Evolutionary conservation across 768 basidiomycete species (phyloP).

Genomic region (Melanogaster broomeanus): DNA sequence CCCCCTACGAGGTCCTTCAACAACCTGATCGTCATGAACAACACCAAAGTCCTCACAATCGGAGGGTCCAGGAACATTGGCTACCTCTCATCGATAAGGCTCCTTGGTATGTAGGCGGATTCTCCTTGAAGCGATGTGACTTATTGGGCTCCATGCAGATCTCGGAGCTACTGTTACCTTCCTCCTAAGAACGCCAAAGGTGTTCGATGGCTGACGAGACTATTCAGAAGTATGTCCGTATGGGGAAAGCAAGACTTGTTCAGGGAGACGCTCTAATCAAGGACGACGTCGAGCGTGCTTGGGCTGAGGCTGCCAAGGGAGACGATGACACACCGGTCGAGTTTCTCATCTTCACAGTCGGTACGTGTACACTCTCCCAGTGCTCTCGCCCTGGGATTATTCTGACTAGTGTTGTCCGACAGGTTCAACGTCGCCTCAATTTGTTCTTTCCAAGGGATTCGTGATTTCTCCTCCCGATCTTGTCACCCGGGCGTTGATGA

Average conservation of each 20-base stretch:
- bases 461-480: conserved; percentile 54
- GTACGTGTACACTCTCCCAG: conserved; percentile 37
- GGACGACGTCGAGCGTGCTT: conserved; percentile 52
- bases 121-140: neutral
- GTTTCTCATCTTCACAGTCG: conserved; percentile 61
- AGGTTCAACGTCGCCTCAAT: conserved; percentile 36
- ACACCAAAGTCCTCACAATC: conserved; percentile 7
- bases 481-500: conserved; percentile 57
- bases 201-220: conserved; percentile 55
- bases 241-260: conserved; percentile 54
- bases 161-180: conserved; percentile 64
- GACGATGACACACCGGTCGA: conserved; percentile 43
- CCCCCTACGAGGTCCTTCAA: no score
- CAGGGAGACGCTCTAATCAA: conserved; percentile 61
- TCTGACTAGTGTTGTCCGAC: neutral
- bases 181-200: conserved; percentile 51
- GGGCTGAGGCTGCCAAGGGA: conserved; percentile 43
- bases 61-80: conserved; percentile 53
- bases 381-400: neutral
- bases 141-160: conserved; percentile 35
- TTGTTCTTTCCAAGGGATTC: conserved; percentile 49
- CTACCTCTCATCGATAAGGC: conserved; percentile 47
- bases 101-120: conserved; percentile 38
- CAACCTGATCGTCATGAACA: conserved; percentile 13
- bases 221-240: conserved; percentile 52